These are phyloP conservation scores for Flaveria trinervia DNA, from an alignment of 129 eudicot genomes.

Conservation along the genomic window DNA sequence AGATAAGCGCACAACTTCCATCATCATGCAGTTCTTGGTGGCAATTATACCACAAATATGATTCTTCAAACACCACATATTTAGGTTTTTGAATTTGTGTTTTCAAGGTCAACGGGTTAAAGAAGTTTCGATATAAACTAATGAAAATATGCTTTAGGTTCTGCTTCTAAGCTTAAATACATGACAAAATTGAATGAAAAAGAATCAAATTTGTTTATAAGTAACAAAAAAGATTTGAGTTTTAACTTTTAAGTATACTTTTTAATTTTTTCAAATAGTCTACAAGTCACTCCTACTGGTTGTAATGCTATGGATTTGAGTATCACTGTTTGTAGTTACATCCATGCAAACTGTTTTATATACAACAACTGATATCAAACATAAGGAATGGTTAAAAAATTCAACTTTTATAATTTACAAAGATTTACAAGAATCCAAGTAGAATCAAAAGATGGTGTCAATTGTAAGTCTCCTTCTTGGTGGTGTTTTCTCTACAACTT, in stretches of 20 bases:
- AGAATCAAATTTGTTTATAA: no score
- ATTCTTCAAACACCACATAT: conserved; percentile 88
- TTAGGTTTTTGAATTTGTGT: conserved; percentile 21
- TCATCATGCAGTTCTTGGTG: conserved; percentile 97
- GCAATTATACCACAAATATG: conserved; percentile 93
- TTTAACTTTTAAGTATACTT: no score
- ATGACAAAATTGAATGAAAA: no score
- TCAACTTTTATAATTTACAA: conserved; percentile 30
- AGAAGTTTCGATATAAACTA: no score
- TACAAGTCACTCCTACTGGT: background rate
- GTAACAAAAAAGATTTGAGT: no score
- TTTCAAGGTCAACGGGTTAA: background rate
- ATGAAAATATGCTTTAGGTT: no score
- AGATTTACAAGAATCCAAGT: conserved; percentile 33
- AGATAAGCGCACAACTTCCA: conserved; percentile 45
- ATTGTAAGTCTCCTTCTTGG: conserved; percentile 64
- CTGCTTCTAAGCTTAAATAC: no score
- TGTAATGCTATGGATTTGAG: conserved; percentile 10
- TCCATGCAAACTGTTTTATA: conserved; percentile 18
- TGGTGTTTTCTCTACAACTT: conserved; percentile 72
- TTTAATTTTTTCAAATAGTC: no score
- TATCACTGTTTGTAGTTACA: conserved; percentile 18
- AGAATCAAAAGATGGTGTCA: conserved; percentile 75
- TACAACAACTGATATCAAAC: conserved; percentile 26
- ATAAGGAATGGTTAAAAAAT: conserved; percentile 7